phyloP scores from a whole-genome alignment of 2,329 filamentous ascomycete species.

The Aureobasidium lini region DNA sequence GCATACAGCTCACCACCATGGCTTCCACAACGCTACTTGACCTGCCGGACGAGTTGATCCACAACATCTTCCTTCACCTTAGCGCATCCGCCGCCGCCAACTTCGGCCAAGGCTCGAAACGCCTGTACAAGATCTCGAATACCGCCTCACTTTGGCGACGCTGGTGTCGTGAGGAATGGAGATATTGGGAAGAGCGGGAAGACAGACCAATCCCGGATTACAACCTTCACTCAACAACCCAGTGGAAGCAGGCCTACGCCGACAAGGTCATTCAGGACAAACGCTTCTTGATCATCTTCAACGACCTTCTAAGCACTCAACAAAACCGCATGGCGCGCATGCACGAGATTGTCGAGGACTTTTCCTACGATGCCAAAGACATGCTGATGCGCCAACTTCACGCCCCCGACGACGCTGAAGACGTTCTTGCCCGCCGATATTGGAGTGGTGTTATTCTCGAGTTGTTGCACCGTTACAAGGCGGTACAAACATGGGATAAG shows the following conservation, averaged over 20 bases:
- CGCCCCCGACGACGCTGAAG: conserved; percentile 53
- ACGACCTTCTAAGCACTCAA: conserved; percentile 64
- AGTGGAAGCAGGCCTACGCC: conserved; percentile 58
- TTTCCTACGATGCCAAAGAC: conserved; percentile 86
- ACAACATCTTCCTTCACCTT: conserved; percentile 63
- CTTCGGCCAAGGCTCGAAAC: conserved; percentile 51
- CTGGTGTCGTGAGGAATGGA: conserved; percentile 63
- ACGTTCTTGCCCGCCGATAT: conserved; percentile 71
- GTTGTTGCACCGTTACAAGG: conserved; percentile 72
- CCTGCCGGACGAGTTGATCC: conserved; percentile 79
- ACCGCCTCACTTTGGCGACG: conserved; percentile 73
- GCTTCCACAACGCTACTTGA: neutral
- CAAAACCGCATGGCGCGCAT: conserved; percentile 62
- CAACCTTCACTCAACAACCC: conserved; percentile 22
- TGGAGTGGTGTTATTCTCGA: conserved; percentile 68
- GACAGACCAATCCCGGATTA: conserved; percentile 47
- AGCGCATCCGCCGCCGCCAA: conserved; percentile 43
- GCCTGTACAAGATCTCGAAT: conserved; percentile 58
- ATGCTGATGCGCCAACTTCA: conserved; percentile 61
- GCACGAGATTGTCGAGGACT: conserved; percentile 55
- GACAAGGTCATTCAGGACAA: conserved; percentile 29
- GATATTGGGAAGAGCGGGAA: conserved; percentile 67
- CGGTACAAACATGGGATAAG: conserved; percentile 67
- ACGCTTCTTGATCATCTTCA: conserved; percentile 39
- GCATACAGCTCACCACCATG: neutral